Percentiles rank a stretch among this genome's conserved stretches.
These are phyloP conservation scores for Xanthoconium purpureum DNA, from an alignment of 768 basidiomycete genomes.

Conservation along the genomic window DNA sequence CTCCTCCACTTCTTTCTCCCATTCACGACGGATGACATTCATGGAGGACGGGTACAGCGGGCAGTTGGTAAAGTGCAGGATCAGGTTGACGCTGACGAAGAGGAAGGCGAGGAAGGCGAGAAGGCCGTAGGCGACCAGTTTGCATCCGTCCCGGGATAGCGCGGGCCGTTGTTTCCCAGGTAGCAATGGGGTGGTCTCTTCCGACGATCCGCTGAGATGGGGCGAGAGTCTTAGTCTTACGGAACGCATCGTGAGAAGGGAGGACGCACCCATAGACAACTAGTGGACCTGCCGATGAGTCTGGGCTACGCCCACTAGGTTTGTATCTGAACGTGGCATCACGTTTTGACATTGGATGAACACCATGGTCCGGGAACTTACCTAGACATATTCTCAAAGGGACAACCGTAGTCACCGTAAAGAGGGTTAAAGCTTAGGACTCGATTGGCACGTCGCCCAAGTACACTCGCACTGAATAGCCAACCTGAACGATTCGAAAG, in stretches of 20 bases:
- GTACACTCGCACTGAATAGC: constrained; percentile 2
- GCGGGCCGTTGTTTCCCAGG: neutral
- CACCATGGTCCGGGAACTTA: neutral
- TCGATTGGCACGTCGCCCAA: no score
- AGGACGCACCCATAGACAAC: neutral
- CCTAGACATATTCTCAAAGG: neutral
- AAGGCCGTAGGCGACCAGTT: neutral
- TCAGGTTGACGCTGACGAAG: neutral
- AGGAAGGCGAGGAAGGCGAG: neutral
- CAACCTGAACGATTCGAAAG: neutral
- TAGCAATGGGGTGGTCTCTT: constrained; percentile 6
- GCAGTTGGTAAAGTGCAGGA: constrained; percentile 4
- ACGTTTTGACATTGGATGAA: neutral
- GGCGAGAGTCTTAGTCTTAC: no score
- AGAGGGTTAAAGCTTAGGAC: neutral
- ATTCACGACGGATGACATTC: constrained; percentile 6
- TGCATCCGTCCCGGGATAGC: neutral
- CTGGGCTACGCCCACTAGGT: no score
- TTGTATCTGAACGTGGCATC: neutral
- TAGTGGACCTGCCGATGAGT: neutral
- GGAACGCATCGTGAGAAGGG: no score
- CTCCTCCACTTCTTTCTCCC: neutral
- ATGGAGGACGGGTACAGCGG: constrained; percentile 9
- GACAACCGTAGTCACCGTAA: no score
- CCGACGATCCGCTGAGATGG: neutral